phyloP scores from a whole-genome alignment of 1,284 basidiomycete species.

The Trametes pubescens region DNA sequence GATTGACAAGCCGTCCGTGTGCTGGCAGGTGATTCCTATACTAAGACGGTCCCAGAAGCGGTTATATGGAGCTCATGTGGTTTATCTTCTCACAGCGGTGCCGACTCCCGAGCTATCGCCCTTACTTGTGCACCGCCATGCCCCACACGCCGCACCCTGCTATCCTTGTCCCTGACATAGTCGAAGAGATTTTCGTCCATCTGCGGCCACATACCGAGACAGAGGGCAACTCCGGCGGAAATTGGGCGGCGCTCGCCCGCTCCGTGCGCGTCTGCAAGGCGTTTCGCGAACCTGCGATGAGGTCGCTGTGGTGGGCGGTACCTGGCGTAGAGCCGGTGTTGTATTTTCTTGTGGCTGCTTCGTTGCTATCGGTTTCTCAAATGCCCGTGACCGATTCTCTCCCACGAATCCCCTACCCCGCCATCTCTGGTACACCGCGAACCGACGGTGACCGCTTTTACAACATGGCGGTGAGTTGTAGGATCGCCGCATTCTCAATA shows the following conservation, averaged over 20 bases:
- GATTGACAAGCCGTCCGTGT: too few species aligned
- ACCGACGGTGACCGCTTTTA: background rate
- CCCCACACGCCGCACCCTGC: background rate
- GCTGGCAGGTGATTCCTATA: too few species aligned
- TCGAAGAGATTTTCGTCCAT: background rate
- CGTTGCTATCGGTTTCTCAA: background rate
- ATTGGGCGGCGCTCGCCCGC: background rate
- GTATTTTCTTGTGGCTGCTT: background rate
- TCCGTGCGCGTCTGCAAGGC: background rate
- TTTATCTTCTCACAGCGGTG: too few species aligned
- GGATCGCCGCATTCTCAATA: background rate
- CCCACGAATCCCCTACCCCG: too few species aligned
- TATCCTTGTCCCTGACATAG: background rate
- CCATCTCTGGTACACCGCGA: background rate
- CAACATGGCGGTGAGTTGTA: background rate
- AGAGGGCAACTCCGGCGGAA: background rate
- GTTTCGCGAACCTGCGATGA: conserved; percentile 4
- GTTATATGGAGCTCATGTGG: too few species aligned
- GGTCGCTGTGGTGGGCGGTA: conserved; percentile 9
- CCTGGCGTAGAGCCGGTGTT: conserved; percentile 8
- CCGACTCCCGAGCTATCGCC: too few species aligned
- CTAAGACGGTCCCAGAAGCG: too few species aligned
- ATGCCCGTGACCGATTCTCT: background rate
- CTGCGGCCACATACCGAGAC: background rate
- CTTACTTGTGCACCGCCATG: background rate